Base-by-base conservation (phyloP, 257 asterid genomes). In the Solanum medicagineum region DNA sequence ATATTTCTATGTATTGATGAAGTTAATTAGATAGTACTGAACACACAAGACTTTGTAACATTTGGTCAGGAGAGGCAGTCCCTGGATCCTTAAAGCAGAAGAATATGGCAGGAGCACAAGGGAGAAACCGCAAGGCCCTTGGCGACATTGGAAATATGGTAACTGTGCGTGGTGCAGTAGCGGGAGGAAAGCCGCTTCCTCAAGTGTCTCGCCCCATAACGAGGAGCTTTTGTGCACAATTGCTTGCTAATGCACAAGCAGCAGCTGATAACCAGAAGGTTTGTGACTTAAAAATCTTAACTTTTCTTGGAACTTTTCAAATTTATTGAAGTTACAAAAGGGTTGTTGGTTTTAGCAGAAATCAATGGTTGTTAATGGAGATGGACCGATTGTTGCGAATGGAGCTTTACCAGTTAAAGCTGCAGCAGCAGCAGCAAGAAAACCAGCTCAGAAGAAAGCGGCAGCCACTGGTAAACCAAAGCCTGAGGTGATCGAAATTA, bases 81-180 rank as follows among this genome's bases (percentile, higher is more conserved):
- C 92, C 91, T 12, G 97, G 86, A 56, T 82, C 80, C 8, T 90
- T 91, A 91, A 94, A 89, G 91, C 91, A 77, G 82, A 77, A 94
- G 88, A 94, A 88, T 81, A 86, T 90, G 91, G 94, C 80, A 14
- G 98, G 55, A 55, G 73, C 36, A 55, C 71, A 90, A 74, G 92
- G 92, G 84, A 93, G 90, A 87, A 92, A 71, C 24, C 95, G 99
- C 8, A 94, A 95, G 19, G 98, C 97, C 2, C 97, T 96, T 8
- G 97, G 95, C 2, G 98, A 95, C 80, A 96, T 96, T 0, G 98
- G 99, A 6, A 96, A 96, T 85, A 16, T 92, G 47, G 98, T 91
- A 11, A 85, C 95, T 0, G 85, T 86, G 51, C 94, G 93, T 17
- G 95, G 88, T 13, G 77, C 53, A 9, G 91, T 85, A 29, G 94